Conservation (phyloP, 306 rosid species). For the Luffa acutangula region DNA sequence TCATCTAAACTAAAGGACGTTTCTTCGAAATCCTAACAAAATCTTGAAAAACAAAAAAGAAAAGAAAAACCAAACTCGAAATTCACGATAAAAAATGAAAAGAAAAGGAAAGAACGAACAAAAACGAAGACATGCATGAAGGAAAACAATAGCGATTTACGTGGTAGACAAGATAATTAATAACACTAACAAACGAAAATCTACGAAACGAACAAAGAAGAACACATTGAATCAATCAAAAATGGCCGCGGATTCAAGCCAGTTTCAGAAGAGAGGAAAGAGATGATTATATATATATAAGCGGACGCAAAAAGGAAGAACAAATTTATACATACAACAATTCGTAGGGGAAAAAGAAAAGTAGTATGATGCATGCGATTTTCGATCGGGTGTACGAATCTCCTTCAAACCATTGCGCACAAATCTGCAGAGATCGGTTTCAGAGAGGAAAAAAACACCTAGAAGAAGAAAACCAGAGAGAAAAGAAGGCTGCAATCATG, state of each 20-base stretch:
- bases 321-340: constrained; percentile 1
- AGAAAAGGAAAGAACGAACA: too few species aligned
- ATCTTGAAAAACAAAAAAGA: not conserved
- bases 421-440: not conserved
- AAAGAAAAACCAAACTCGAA: not conserved
- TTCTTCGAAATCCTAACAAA: not conserved
- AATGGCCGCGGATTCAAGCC: not conserved
- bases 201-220: not conserved
- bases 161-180: not conserved
- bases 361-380: not conserved
- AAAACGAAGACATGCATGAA: not conserved
- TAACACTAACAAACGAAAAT: not conserved
- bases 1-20: too few species aligned
- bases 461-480: not conserved
- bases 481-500: not conserved
- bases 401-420: not conserved
- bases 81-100: not conserved
- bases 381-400: not conserved
- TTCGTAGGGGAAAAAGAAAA: not conserved
- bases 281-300: not conserved
- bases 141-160: not conserved
- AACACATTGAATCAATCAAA: not conserved
- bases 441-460: not conserved
- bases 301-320: not conserved
- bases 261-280: not conserved